phyloP scores from a whole-genome alignment of 306 rosid species.

The Citrullus colocynthis region DNA sequence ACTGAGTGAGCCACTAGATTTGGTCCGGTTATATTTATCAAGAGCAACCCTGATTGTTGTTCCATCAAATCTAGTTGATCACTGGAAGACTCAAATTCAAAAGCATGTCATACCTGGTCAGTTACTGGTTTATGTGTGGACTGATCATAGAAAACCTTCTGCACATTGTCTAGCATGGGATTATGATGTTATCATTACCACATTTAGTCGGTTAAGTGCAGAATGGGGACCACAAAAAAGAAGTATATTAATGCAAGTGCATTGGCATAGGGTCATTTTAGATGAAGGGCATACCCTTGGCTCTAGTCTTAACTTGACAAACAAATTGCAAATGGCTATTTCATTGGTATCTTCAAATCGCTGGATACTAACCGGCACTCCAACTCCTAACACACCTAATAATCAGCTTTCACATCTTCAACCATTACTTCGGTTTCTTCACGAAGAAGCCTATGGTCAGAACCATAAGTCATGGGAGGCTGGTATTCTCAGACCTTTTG shows the following conservation, averaged over 20 bases:
- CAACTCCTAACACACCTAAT: slow-evolving; percentile 92
- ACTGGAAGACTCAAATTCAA: slow-evolving; percentile 87
- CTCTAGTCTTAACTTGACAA: slow-evolving; percentile 74
- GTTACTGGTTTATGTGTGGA: slow-evolving; percentile 60
- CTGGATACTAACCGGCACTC: slow-evolving; percentile 97
- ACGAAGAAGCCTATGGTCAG: slow-evolving; percentile 84
- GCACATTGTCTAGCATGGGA: slow-evolving; percentile 95
- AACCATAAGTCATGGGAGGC: slow-evolving; percentile 89
- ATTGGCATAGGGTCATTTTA: slow-evolving; percentile 86
- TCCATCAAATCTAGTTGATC: slow-evolving; percentile 82
- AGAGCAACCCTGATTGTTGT: slow-evolving; percentile 89
- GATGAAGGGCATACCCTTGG: slow-evolving; percentile 99
- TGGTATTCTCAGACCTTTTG: slow-evolving; percentile 91
- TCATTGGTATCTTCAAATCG: slow-evolving; percentile 86
- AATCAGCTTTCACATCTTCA: slow-evolving; percentile 92
- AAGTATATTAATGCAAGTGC: slow-evolving; percentile 73
- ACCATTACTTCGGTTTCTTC: slow-evolving; percentile 87
- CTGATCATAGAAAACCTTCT: slow-evolving; percentile 56
- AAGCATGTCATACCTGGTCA: slow-evolving; percentile 75
- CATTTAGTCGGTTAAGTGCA: slow-evolving; percentile 85
- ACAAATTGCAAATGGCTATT: slow-evolving; percentile 94
- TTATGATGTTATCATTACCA: slow-evolving; percentile 83
- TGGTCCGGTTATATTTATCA: slow-evolving; percentile 66
- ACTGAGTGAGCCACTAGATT: slow-evolving; percentile 62
- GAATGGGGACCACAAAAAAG: slow-evolving; percentile 76